Base-by-base conservation (phyloP, 2,329 filamentous ascomycete genomes). In the Ambrosiella cleistominuta region DNA sequence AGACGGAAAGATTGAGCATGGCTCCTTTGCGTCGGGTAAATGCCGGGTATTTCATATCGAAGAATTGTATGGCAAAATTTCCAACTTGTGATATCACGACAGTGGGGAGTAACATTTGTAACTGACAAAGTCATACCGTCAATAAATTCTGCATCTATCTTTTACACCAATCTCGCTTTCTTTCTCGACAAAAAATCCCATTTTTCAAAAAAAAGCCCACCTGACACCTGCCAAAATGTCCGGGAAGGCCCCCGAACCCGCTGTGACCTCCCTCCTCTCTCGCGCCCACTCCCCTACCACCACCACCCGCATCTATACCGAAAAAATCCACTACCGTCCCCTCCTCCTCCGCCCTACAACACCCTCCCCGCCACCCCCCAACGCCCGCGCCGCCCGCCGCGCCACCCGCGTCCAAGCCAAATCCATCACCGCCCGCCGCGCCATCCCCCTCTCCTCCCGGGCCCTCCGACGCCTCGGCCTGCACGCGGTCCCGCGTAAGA, bases 261-360 rank as follows among this genome's bases (percentile, higher is more conserved):
- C 79, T 8, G 82, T 80, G 0, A 76, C 81, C 62, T 71, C 75
- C 7, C 81, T 96, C 55, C 83, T 97, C 57, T 71, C 77, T 5
- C 83, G 86, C 65, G 88, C 88, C 8, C 88, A 95, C 70, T 84
- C 86, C 1, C 83, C 88, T 35, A 77, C 85, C 63, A 82, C 79
- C 59, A 80, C 83, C 57, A 72, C 74, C 39, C 77, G 81, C 57
- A 86, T 95, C 69, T 91, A 85, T 74, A 75, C 77, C 62, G 87
- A 95, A 63, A 89, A 89, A 70, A 81, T 95, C 68, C 81, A 88
- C 65, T 83, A 88, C 66, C 88, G 88, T 52, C 83, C 88, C 0
- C 81, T 96, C 59, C 81, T 85, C 65, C 80, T 96, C 2, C 82
- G 85, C 47, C 83, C 88, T 6, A 85, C 83, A 19, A 88, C 86